These are phyloP conservation scores for Pseudocercospora eumusae DNA, from an alignment of 2,329 filamentous ascomycete species.

Conservation along the genomic window DNA sequence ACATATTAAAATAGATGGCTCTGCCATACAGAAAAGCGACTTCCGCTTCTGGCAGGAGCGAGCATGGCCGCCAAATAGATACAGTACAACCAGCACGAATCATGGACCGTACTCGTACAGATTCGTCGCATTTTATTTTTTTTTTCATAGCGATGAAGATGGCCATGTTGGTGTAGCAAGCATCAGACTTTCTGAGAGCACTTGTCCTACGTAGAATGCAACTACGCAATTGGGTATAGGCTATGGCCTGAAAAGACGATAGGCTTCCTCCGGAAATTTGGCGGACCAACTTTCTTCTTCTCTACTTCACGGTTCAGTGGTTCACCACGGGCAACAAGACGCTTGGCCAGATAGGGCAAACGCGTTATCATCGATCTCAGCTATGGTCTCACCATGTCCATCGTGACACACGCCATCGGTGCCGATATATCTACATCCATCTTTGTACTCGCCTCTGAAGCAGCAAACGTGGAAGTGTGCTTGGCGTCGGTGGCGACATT, in stretches of 20 bases:
- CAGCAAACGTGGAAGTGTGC: conserved; percentile 57
- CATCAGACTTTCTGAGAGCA: not conserved
- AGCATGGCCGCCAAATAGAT: not conserved
- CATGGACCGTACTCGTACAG: not conserved
- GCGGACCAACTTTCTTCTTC: too few relatives aligned
- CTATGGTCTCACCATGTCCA: not conserved
- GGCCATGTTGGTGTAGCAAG: not conserved
- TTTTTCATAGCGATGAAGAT: not conserved
- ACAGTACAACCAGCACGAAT: not conserved
- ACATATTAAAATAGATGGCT: not conserved
- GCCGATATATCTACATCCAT: conserved; percentile 29
- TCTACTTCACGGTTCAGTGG: too few relatives aligned
- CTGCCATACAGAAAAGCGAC: not conserved
- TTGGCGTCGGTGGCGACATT: conserved; percentile 66
- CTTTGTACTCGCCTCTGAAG: conserved; percentile 45
- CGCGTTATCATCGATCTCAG: not conserved
- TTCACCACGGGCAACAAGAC: too few relatives aligned
- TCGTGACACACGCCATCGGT: not conserved
- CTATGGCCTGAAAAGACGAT: not conserved
- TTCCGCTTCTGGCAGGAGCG: not conserved
- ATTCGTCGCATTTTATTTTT: conserved; percentile 1
- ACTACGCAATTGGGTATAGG: not conserved
- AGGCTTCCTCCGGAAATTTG: not conserved
- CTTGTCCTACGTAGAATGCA: not conserved
- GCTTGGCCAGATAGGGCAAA: conserved; percentile 7